Conservation (phyloP, 257 asterid genomes). For the Primulina eburnea region DNA sequence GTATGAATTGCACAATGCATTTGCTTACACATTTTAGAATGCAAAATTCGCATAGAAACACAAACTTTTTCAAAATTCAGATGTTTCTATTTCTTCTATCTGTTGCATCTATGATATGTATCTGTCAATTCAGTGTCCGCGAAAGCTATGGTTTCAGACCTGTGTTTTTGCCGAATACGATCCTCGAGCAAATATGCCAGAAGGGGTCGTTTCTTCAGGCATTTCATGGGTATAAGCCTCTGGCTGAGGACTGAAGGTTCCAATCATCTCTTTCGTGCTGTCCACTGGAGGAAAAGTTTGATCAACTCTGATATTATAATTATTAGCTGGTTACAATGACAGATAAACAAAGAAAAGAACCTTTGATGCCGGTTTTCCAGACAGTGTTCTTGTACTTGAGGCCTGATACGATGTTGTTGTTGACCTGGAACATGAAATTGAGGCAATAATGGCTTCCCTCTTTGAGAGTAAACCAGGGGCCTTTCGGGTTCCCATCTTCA, state of each 20-base stretch:
- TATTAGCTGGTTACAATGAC: background rate
- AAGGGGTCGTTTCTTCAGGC: slow-evolving; percentile 53
- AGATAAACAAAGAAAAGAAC: slow-evolving; percentile 27
- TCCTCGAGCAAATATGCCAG: slow-evolving; percentile 53
- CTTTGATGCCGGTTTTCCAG: slow-evolving; percentile 83
- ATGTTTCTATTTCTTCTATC: background rate
- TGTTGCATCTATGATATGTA: background rate
- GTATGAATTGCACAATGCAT: background rate
- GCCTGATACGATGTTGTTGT: slow-evolving; percentile 73
- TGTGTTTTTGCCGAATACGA: slow-evolving; percentile 44
- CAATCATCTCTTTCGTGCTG: slow-evolving; percentile 47
- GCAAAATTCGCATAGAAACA: background rate
- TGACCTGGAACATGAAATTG: slow-evolving; percentile 57
- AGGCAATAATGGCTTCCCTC: slow-evolving; percentile 73
- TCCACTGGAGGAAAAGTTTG: slow-evolving; percentile 31
- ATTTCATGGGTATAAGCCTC: slow-evolving; percentile 47
- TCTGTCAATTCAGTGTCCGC: background rate
- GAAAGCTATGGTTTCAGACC: slow-evolving; percentile 22
- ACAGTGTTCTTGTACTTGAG: slow-evolving; percentile 69
- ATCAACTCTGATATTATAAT: background rate
- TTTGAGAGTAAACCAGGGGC: slow-evolving; percentile 72
- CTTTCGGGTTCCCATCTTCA: slow-evolving; percentile 57
- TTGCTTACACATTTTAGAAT: background rate
- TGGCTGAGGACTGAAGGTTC: slow-evolving; percentile 46
- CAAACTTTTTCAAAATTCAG: background rate